phyloP scores from a whole-genome alignment of 148 eudicot genomes.

The Hydrangea macrophylla region DNA sequence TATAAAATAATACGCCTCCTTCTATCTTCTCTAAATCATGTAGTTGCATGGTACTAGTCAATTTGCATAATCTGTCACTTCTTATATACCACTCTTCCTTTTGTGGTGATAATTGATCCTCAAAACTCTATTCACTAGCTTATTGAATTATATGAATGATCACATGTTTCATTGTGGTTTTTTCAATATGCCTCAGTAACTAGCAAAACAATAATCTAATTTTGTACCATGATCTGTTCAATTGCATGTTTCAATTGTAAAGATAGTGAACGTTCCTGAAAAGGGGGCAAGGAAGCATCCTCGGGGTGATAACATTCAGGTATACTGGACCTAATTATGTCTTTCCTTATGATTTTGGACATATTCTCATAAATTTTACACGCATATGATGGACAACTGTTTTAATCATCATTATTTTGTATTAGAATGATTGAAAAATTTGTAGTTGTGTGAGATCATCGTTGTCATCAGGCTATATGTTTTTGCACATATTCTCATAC shows the following conservation, averaged over 20 bases:
- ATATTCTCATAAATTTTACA: not conserved
- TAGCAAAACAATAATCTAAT: not conserved
- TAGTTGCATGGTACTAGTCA: not conserved
- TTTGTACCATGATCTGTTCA: not conserved
- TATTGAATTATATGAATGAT: not conserved
- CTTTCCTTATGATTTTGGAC: conserved; percentile 1
- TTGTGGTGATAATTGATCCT: not conserved
- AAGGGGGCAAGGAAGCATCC: conserved; percentile 75
- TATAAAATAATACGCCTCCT: too few relatives aligned
- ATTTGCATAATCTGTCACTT: not conserved
- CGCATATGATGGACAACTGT: not conserved
- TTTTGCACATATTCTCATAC: not conserved
- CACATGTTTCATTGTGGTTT: not conserved
- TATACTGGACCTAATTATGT: conserved; percentile 9
- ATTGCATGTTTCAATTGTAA: conserved; percentile 14
- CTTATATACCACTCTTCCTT: not conserved
- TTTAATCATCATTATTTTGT: not conserved
- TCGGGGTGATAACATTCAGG: conserved; percentile 67
- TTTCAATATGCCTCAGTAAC: not conserved
- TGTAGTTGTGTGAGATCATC: too few relatives aligned
- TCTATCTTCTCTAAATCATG: not conserved
- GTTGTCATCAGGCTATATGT: too few relatives aligned
- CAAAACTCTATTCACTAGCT: too few relatives aligned
- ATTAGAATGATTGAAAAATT: too few relatives aligned
- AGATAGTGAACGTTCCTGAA: conserved; percentile 76